Conservation (phyloP, 1,284 basidiomycete genomes). For the Ceratobasidium sp. region DNA sequence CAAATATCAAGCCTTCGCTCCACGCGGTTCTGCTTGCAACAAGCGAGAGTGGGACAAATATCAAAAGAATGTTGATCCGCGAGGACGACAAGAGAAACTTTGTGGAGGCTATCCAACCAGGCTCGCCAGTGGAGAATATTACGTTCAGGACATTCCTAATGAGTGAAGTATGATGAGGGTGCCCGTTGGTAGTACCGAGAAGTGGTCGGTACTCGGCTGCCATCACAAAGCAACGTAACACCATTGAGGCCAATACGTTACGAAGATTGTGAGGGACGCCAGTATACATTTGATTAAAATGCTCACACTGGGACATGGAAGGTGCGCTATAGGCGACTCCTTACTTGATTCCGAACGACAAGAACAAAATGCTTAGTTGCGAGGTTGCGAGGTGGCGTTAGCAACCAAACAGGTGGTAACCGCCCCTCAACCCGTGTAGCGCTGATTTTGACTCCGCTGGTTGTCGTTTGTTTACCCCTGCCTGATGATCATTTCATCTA, state of each 20-base stretch:
- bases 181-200: conserved; percentile 57
- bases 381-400: no score
- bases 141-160: conserved; percentile 61
- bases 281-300: conserved; percentile 3
- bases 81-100: conserved; percentile 77
- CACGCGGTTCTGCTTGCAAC: conserved; percentile 74
- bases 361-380: conserved; percentile 7
- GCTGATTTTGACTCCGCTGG: no score
- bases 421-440: no score
- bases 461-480: no score
- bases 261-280: conserved; percentile 27
- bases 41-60: conserved; percentile 81
- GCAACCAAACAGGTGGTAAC: no score
- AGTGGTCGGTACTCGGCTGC: conserved; percentile 42
- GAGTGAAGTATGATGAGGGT: conserved; percentile 56
- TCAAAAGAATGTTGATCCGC: conserved; percentile 82
- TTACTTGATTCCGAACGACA: conserved; percentile 13
- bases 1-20: conserved; percentile 88
- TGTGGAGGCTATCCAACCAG: conserved; percentile 73
- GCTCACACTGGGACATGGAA: conserved; percentile 28
- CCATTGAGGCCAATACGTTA: conserved; percentile 35
- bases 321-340: conserved; percentile 11
- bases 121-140: conserved; percentile 72
- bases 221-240: conserved; percentile 12
- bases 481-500: no score